phyloP scores from a whole-genome alignment of 2,329 filamentous ascomycete species.

The Diaporthe capsici region DNA sequence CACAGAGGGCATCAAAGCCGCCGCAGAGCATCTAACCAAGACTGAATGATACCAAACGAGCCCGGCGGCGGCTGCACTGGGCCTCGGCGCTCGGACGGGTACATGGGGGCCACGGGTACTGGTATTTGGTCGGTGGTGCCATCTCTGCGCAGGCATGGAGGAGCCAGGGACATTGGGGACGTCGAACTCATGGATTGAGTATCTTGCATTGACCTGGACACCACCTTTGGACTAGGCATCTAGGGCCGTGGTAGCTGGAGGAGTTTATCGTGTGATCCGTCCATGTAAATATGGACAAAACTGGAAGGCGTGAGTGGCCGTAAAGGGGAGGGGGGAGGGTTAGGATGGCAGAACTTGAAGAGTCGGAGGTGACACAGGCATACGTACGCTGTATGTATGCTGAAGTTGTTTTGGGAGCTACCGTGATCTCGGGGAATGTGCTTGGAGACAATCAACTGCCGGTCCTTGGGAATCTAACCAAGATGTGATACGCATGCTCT shows the following conservation, averaged over 20 bases:
- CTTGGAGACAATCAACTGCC: not conserved
- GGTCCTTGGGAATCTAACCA: not conserved
- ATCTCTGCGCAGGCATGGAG: not conserved
- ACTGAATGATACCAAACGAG: not conserved
- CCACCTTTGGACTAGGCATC: not conserved
- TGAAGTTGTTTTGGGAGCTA: not conserved
- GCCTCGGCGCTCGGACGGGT: not conserved
- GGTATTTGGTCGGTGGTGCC: too few relatives aligned
- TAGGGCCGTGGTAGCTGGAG: not conserved
- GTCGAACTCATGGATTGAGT: not conserved
- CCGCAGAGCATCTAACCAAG: constrained; percentile 28
- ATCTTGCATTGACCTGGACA: not conserved
- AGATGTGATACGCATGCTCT: not conserved
- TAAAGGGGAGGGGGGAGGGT: too few relatives aligned
- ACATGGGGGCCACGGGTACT: not conserved
- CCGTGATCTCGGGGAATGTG: not conserved
- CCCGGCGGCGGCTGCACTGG: not conserved
- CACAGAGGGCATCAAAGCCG: constrained; percentile 40
- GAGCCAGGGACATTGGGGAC: not conserved
- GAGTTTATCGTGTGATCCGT: not conserved
- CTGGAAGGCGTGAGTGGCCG: not conserved
- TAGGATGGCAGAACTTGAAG: not conserved
- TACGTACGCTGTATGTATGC: not conserved
- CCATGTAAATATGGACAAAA: not conserved
- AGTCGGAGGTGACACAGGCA: not conserved